Evolutionary conservation across 2,329 filamentous ascomycete genomes (phyloP).

Genomic region (Penicillium italicum): DNA sequence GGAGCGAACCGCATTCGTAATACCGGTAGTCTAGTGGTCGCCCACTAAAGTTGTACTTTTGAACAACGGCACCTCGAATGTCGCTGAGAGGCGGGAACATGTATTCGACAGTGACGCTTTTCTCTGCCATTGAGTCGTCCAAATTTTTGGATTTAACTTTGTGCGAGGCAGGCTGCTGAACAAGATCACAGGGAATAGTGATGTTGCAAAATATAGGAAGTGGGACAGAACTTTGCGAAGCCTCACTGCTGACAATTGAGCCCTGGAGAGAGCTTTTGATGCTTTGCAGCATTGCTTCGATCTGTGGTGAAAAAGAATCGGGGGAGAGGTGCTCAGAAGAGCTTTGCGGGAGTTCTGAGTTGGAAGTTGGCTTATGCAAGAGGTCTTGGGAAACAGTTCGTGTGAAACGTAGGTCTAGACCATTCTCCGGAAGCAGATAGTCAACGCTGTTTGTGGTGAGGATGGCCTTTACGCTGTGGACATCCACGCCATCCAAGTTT

Average conservation of each 20-base stretch:
- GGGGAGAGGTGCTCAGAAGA: conserved; percentile 29
- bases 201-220: conserved; percentile 35
- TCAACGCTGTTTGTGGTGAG: conserved; percentile 33
- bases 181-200: conserved; percentile 26
- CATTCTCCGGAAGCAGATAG: conserved; percentile 39
- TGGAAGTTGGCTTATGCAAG: conserved; percentile 7
- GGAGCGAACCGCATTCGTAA: conserved; percentile 33
- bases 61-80: conserved; percentile 26
- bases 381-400: conserved; percentile 32
- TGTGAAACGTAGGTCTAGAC: conserved; percentile 40
- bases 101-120: conserved; percentile 30
- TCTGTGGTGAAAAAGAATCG: not conserved
- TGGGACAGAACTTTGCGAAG: conserved; percentile 9
- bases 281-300: conserved; percentile 16
- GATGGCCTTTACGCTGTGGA: conserved; percentile 33
- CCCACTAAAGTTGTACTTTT: conserved; percentile 33
- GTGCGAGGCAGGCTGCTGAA: conserved; percentile 3
- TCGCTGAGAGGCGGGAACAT: conserved; percentile 34
- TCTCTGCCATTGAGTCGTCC: not conserved
- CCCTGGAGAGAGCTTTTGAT: conserved; percentile 22
- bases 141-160: not conserved
- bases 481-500: conserved; percentile 11
- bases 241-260: conserved; percentile 17
- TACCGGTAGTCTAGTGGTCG: conserved; percentile 33
- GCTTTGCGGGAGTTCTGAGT: conserved; percentile 26